Percentiles rank a stretch among this genome's conserved stretches.
These are phyloP conservation scores for Aspergillus sp. DNA, from an alignment of 2,329 filamentous ascomycete genomes.

Conservation along the genomic window DNA sequence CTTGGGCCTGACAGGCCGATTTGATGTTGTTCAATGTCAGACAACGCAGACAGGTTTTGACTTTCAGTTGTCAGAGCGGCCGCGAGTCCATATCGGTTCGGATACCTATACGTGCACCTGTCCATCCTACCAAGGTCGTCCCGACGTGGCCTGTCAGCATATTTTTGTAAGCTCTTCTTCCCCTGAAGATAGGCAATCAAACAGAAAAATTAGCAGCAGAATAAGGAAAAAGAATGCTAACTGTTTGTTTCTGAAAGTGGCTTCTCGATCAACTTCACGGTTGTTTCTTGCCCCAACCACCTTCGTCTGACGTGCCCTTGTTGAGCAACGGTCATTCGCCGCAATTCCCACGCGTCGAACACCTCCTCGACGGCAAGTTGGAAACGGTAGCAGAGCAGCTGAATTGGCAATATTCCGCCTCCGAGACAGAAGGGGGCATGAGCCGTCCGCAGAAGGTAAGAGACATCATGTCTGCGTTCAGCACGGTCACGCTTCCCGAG, in stretches of 20 bases:
- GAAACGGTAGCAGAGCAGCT: constrained; percentile 24
- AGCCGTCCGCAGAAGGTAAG: constrained; percentile 32
- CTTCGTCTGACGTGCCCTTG: constrained; percentile 21
- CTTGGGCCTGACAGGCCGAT: constrained; percentile 25
- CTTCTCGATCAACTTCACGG: constrained; percentile 34
- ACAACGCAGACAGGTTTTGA: constrained; percentile 24
- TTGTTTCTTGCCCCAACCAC: constrained; percentile 23
- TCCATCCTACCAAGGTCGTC: constrained; percentile 21
- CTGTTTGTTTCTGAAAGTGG: constrained; percentile 24
- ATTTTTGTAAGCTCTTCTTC: constrained; percentile 30
- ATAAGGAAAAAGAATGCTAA: not conserved
- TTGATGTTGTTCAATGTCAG: constrained; percentile 29
- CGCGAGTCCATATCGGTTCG: constrained; percentile 24
- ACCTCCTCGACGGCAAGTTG: constrained; percentile 24
- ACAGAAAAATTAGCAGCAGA: not conserved
- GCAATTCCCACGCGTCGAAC: constrained; percentile 22
- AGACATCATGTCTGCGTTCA: constrained; percentile 42
- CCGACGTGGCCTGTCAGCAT: constrained; percentile 32
- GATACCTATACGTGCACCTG: constrained; percentile 30
- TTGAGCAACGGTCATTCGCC: constrained; percentile 25
- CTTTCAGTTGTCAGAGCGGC: constrained; percentile 31
- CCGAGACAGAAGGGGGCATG: constrained; percentile 22
- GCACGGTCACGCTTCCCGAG: constrained; percentile 30
- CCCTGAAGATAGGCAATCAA: not conserved
- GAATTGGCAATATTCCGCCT: constrained; percentile 28